A percentile compares a stretch with the other conserved stretches of the same genome.
Evolutionary conservation across 2,329 filamentous ascomycete genomes (phyloP).

Genomic region (Aspergillus sp.): DNA sequence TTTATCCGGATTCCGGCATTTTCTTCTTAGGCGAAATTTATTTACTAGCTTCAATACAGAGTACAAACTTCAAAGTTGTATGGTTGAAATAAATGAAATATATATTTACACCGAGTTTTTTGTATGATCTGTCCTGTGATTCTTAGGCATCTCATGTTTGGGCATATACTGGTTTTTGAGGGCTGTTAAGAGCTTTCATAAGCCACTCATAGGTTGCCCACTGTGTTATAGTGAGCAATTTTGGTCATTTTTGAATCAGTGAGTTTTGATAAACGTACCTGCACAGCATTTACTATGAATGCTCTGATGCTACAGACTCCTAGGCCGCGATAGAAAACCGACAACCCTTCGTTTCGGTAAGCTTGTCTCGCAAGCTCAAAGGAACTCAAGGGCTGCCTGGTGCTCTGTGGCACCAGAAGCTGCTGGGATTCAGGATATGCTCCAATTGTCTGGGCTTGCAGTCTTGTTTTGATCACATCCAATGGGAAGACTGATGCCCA

Average conservation of each 20-base stretch:
- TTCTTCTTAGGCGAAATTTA: conserved; percentile 22
- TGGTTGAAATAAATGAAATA: conserved; percentile 21
- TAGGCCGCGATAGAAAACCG: conserved; percentile 68
- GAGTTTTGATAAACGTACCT: conserved; percentile 35
- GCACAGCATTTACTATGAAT: conserved; percentile 89
- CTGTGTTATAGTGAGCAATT: conserved; percentile 36
- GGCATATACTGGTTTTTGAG: conserved; percentile 4
- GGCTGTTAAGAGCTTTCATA: conserved; percentile 50
- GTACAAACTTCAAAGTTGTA: conserved; percentile 5
- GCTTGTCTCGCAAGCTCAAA: conserved; percentile 61
- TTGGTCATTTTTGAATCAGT: neutral
- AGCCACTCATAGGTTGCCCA: conserved; percentile 91
- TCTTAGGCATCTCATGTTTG: too few relatives aligned
- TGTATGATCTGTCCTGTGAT: conserved; percentile 2
- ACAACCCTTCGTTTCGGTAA: conserved; percentile 59
- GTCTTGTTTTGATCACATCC: conserved; percentile 85
- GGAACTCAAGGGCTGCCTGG: conserved; percentile 43
- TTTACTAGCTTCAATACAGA: conserved; percentile 21
- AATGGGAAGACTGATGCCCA: conserved; percentile 90
- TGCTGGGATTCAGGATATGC: conserved; percentile 16
- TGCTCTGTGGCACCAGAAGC: conserved; percentile 14
- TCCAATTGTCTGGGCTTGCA: conserved; percentile 66
- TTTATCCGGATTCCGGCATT: conserved; percentile 4
- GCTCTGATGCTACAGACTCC: conserved; percentile 78
- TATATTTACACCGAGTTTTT: conserved; percentile 16